Evolutionary conservation across 306 rosid species (phyloP).

Genomic region (Trifolium fragiferum): DNA sequence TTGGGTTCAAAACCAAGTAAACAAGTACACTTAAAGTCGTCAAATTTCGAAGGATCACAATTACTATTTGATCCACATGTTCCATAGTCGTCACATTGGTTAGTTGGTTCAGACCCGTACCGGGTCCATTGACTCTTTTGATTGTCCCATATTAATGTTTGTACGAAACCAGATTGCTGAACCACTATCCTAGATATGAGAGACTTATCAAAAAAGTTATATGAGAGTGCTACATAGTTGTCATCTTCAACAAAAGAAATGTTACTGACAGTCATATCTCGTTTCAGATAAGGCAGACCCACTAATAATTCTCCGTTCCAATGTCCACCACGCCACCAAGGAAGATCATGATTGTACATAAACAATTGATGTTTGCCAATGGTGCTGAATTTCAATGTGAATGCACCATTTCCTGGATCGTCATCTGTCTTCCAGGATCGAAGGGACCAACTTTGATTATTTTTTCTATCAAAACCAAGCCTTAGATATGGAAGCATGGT

Average conservation of each 20-base stretch:
- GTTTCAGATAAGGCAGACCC: constrained; percentile 44
- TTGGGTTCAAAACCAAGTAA: neutral
- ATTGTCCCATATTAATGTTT: constrained; percentile 44
- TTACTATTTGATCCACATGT: neutral
- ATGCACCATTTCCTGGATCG: constrained; percentile 37
- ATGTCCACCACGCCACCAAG: constrained; percentile 39
- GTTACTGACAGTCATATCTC: neutral
- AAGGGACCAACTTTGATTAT: constrained; percentile 33
- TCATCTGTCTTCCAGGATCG: constrained; percentile 44
- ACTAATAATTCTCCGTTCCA: constrained; percentile 12
- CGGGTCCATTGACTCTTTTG: neutral
- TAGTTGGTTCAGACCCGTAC: neutral
- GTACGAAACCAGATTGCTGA: constrained; percentile 44
- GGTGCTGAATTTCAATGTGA: constrained; percentile 27
- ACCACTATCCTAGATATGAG: constrained; percentile 14
- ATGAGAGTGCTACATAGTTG: constrained; percentile 11
- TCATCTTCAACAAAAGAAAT: constrained; percentile 26
- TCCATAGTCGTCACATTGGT: neutral
- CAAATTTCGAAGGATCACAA: neutral
- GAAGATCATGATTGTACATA: constrained; percentile 27
- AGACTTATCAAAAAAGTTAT: constrained; percentile 34
- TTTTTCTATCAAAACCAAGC: constrained; percentile 36
- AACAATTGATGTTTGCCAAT: constrained; percentile 53
- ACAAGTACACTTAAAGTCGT: neutral
- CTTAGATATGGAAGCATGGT: constrained; percentile 8